Evolutionary conservation across 768 basidiomycete species (phyloP).

Genomic region (Leccinum incarnatum): DNA sequence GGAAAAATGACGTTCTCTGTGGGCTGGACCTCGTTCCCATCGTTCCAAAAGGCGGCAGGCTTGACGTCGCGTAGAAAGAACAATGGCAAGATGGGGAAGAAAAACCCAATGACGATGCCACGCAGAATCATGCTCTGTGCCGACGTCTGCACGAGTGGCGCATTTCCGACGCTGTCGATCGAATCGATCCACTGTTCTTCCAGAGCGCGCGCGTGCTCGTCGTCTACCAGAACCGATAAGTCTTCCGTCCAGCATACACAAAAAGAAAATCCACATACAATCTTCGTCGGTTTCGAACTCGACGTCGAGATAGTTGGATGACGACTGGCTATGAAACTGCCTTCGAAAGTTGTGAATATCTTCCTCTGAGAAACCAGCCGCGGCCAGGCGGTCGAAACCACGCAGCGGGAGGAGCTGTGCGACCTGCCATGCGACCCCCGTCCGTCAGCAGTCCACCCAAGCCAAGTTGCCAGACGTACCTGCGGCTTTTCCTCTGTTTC

Average conservation of each 20-base stretch:
- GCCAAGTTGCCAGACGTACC: constrained; percentile 37
- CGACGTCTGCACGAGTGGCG: constrained; percentile 55
- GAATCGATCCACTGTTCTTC: constrained; percentile 97
- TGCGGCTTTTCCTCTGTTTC: constrained; percentile 55
- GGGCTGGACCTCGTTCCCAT: constrained; percentile 57
- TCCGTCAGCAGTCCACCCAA: not conserved
- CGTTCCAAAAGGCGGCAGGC: constrained; percentile 79
- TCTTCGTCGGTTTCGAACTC: constrained; percentile 76
- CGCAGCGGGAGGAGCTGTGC: constrained; percentile 75
- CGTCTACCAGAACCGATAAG: constrained; percentile 48
- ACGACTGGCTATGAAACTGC: constrained; percentile 85
- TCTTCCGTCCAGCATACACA: not conserved
- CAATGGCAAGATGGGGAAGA: constrained; percentile 87
- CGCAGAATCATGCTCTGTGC: constrained; percentile 68
- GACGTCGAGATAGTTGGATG: constrained; percentile 64
- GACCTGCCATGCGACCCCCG: constrained; percentile 42
- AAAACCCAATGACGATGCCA: constrained; percentile 86
- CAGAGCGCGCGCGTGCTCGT: constrained; percentile 87
- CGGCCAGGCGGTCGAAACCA: constrained; percentile 87
- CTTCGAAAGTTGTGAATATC: constrained; percentile 88
- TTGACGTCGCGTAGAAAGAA: constrained; percentile 82
- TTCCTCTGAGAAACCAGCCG: constrained; percentile 86
- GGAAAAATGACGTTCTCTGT: constrained; percentile 72
- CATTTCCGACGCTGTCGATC: constrained; percentile 60
- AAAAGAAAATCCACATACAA: constrained; percentile 42